Conservation (phyloP, 2,329 filamentous ascomycete genomes). For the Verticillium isaacii region DNA sequence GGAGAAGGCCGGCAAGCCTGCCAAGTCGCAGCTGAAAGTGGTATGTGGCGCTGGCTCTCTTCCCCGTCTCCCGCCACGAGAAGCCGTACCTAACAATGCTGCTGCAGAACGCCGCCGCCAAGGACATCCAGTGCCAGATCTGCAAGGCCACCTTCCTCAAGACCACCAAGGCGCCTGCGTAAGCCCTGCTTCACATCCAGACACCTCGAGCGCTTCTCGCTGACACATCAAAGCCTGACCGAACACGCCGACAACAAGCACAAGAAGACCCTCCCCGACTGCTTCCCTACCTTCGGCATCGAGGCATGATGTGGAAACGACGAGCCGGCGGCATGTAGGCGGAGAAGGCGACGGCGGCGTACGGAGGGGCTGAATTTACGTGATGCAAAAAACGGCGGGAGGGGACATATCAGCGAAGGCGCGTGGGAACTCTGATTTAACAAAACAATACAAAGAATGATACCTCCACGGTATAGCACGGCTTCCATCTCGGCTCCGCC, state of each 20-base stretch:
- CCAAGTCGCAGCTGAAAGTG: constrained; percentile 65
- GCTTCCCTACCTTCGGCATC: constrained; percentile 54
- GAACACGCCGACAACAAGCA: constrained; percentile 75
- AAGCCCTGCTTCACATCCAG: constrained; percentile 21
- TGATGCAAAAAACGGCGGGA: not conserved
- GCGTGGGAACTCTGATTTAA: constrained; percentile 4
- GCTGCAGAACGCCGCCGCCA: constrained; percentile 64
- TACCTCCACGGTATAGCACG: not conserved
- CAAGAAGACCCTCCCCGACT: constrained; percentile 65
- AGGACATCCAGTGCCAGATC: constrained; percentile 70
- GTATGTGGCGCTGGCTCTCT: constrained; percentile 35
- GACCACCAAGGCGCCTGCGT: constrained; percentile 70
- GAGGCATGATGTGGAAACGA: not conserved
- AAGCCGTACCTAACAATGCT: not conserved
- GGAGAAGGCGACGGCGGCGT: not conserved
- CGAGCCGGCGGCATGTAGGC: not conserved
- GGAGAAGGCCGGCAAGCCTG: constrained; percentile 52
- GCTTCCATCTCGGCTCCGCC: not conserved
- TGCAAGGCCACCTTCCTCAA: constrained; percentile 78
- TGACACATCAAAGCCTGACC: constrained; percentile 43
- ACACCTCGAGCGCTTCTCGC: not conserved
- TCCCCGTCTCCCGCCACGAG: not conserved
- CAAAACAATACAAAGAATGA: not conserved
- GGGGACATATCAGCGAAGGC: constrained; percentile 4
- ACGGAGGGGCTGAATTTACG: not conserved